Base-by-base conservation (phyloP, 768 basidiomycete species). In the Kwoniella sp. region DNA sequence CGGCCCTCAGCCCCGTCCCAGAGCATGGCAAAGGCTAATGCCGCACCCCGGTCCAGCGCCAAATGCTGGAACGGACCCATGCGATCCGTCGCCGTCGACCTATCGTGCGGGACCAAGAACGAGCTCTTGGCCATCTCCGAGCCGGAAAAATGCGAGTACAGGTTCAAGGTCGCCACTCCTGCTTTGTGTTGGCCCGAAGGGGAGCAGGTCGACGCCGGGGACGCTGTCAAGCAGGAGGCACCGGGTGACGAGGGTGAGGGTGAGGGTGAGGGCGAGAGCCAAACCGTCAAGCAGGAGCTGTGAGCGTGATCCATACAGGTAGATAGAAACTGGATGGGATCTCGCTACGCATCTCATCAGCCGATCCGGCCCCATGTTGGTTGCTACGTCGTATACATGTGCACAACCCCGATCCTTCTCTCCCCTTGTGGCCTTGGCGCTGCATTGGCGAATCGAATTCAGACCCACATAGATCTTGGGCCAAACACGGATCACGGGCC, bases 1-100 rank as follows among this genome's bases (percentile, higher is more conserved):
- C 3, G 5, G 1, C 45, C 40, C 32, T 8, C 40, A 41, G 27
- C 40, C 10, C 32, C 10, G 10, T 33, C n/a, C 32, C 32, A n/a
- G 32, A 33, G n/a, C 32, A n/a, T 17, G n/a, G 37, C 7, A 20
- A 15, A 27, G 42, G 23, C 3, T 12, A 27, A 7, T 4, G 19
- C 34, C 14, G 6, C 34, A 5, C 34, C 34, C 15, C 15, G 6
- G 34, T 7, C 34, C 46, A 95, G 93, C 33, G 80, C 89, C 4
- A 83, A 84, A 66, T 98, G 93, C 78, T 95, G 92, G 93, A 95
- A 95, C 65, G 93, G 95, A 0, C 95, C 95, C 3, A 81, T 87
- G 58, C 83, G 93, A 26, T 89, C 82, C 56, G 86, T 89, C 27
- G 79, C 82, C 10, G 42, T 99, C 25, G 76, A 88, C 40, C 75